Base-by-base conservation (phyloP, 352 stramenopile species). In the Peronosclerospora sorghi region DNA sequence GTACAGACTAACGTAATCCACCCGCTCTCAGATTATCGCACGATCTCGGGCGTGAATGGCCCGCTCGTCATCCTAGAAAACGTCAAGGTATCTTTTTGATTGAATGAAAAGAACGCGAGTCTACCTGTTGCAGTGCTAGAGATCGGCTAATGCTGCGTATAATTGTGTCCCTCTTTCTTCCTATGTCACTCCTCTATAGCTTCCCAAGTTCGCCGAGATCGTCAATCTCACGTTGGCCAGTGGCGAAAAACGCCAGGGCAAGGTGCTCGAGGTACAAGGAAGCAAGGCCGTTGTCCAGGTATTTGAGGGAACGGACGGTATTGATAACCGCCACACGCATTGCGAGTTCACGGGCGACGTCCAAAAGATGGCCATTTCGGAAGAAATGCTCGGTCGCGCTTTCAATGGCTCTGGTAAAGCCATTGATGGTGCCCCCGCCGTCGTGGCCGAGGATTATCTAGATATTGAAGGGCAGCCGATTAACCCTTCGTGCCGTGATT, bases 401-500 rank as follows among this genome's bases (percentile, higher is more conserved):
- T 99, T 98, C 73, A 98, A 98, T 67, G 95, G 95, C 20, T 98
- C 91, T 13, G 96, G 96, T 56, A 98, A 98, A 62, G 93, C 96
- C 32, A 99, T 98, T 59, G 96, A 99, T 62, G 85, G 79, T 36
- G 95, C 88, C 32, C 96, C 96, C 5, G 86, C 96, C 28, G 95
- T 99, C 35, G 85, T 99, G 21, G 93, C 96, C 23, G 96, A 99
- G 62, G 94, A 97, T 51, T 99, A 98, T 62, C 62, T 98, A 24
- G 95, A 99, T 62, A 99, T 99, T 58, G 94, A 98, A 67, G 96
- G 96, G 35, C 95, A 98, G 72, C 95, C 96, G 44, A 99, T 99
- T 73, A 99, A 99, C 77, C 96, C 96, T 27, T 98, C 84, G 44
- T 97, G 93, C 56, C 90, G 96, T 72, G 95, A 98, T 66, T 98